These are phyloP conservation scores for Saccharum hybrid DNA, from an alignment of 202 grass and related monocot genomes.

Conservation along the genomic window DNA sequence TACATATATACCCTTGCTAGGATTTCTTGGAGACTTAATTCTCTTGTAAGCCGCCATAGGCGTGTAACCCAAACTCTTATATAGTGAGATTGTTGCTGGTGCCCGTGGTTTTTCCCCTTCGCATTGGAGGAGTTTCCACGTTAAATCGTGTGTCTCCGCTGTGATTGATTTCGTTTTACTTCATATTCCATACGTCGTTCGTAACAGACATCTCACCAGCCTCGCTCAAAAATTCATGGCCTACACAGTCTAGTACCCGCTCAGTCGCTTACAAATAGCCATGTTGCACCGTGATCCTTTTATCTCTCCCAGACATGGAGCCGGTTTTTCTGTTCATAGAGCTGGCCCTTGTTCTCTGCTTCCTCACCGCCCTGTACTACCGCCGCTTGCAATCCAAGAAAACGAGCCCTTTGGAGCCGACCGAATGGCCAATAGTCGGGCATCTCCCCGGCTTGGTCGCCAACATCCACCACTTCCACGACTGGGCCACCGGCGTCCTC, in stretches of 20 bases:
- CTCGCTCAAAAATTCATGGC: background rate
- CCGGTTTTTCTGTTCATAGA: constrained; percentile 6
- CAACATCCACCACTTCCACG: constrained; percentile 58
- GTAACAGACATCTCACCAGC: too few relatives aligned
- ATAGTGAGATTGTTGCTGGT: too few relatives aligned
- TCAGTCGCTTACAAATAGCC: constrained; percentile 32
- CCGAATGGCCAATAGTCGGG: constrained; percentile 62
- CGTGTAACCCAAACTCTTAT: too few relatives aligned
- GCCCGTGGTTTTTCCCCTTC: too few relatives aligned
- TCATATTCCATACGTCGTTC: too few relatives aligned
- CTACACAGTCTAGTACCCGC: background rate
- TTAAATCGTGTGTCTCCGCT: too few relatives aligned
- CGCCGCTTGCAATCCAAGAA: constrained; percentile 42
- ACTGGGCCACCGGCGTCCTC: constrained; percentile 50
- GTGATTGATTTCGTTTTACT: too few relatives aligned
- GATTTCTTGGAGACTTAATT: too few relatives aligned
- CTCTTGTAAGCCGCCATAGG: too few relatives aligned
- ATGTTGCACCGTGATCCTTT: background rate
- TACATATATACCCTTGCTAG: too few relatives aligned
- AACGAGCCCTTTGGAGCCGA: constrained; percentile 30
- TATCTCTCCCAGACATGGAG: constrained; percentile 32
- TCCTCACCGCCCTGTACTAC: constrained; percentile 44
- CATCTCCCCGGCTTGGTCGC: constrained; percentile 56
- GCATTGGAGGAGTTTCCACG: too few relatives aligned
- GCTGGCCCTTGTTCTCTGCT: constrained; percentile 40